phyloP scores from a whole-genome alignment of 2,329 filamentous ascomycete species.

The Nemania bipapillata region DNA sequence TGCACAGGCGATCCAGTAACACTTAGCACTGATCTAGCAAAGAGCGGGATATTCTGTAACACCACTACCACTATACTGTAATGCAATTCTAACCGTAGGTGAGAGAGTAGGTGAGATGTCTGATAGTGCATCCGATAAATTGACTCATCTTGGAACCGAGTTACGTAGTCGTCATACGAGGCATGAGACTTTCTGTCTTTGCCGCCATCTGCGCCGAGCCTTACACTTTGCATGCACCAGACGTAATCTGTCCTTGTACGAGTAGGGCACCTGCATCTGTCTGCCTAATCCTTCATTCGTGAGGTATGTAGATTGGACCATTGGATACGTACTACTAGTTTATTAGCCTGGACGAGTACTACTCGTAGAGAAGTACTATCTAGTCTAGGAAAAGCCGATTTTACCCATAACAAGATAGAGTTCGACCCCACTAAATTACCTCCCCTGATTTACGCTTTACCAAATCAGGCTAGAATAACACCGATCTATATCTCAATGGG shows the following conservation, averaged over 20 bases:
- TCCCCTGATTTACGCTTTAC: neutral
- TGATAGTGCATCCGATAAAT: neutral
- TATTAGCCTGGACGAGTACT: no score
- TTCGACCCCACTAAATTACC: slow-evolving; percentile 2
- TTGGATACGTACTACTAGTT: neutral
- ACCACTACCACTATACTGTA: neutral
- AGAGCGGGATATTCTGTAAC: neutral
- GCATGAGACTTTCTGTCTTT: slow-evolving; percentile 9
- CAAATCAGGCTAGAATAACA: neutral
- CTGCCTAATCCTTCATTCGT: neutral
- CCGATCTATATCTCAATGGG: neutral
- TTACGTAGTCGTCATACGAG: slow-evolving; percentile 31
- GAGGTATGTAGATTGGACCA: neutral
- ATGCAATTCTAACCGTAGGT: slow-evolving; percentile 3
- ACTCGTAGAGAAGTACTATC: neutral
- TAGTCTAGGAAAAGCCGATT: slow-evolving; percentile 17
- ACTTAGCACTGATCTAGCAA: neutral
- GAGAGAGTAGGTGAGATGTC: slow-evolving; percentile 6
- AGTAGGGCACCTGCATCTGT: neutral
- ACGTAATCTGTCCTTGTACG: neutral
- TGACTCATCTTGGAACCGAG: slow-evolving; percentile 17
- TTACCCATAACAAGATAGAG: slow-evolving; percentile 15
- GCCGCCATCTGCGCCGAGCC: slow-evolving; percentile 35
- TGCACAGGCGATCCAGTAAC: no score
- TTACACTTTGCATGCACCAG: slow-evolving; percentile 27